Conservation (phyloP, 345 rosid species). For the Brassica nigra region DNA sequence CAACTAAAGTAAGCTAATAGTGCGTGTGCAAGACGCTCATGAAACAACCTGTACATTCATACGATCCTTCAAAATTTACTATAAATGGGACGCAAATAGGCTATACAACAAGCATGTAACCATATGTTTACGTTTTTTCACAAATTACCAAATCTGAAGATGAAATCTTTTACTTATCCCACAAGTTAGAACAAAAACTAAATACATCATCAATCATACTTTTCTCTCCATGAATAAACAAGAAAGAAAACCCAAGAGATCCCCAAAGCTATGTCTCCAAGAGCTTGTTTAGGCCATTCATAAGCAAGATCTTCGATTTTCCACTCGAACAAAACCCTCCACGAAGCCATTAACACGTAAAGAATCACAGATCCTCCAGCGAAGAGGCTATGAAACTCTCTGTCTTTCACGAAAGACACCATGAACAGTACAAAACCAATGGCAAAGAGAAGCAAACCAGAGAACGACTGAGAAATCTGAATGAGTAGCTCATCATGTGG, state of each 20-base stretch:
- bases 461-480: not conserved
- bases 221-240: not conserved
- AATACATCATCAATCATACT: not conserved
- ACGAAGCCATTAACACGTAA: not conserved
- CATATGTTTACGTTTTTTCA: not conserved
- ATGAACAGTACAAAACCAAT: not conserved
- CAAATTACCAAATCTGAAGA: not conserved
- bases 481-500: constrained; percentile 83
- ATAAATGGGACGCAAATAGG: too few relatives aligned
- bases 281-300: not conserved
- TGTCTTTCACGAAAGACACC: not conserved
- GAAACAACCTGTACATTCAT: not conserved
- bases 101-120: not conserved
- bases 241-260: not conserved
- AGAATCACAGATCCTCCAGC: not conserved
- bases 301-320: not conserved
- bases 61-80: too few relatives aligned
- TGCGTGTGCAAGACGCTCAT: not conserved
- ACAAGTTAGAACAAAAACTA: not conserved
- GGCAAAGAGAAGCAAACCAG: not conserved
- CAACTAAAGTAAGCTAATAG: not conserved
- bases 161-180: not conserved
- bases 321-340: not conserved
- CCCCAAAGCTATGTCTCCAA: not conserved
- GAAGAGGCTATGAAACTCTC: not conserved